phyloP scores from a whole-genome alignment of 2,329 filamentous ascomycete species.

The Cladosporium oxysporum region DNA sequence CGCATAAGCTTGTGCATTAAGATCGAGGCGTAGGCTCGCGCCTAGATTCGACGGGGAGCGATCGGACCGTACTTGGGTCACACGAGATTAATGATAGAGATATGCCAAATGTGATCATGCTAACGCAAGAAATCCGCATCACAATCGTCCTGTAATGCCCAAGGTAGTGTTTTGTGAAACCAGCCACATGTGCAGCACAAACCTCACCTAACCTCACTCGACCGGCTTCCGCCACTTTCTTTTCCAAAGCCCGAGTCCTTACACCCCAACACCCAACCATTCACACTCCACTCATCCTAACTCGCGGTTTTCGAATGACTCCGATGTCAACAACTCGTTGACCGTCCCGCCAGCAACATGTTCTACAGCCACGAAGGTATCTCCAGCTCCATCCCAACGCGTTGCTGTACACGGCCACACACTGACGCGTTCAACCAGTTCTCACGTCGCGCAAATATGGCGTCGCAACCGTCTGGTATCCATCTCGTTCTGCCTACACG shows the following conservation, averaged over 20 bases:
- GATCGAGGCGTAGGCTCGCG: constrained; percentile 4
- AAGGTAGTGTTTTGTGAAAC: background rate
- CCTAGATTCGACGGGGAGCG: background rate
- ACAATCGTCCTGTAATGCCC: background rate
- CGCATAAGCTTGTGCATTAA: background rate
- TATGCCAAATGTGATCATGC: constrained; percentile 14
- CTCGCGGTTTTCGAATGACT: background rate
- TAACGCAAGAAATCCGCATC: background rate
- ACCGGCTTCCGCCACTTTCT: background rate
- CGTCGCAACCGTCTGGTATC: constrained; percentile 90
- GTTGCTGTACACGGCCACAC: background rate
- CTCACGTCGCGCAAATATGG: constrained; percentile 86
- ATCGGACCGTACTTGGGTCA: background rate
- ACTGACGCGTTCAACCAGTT: constrained; percentile 49
- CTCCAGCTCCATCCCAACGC: constrained; percentile 33
- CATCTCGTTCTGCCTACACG: constrained; percentile 10
- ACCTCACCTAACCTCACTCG: constrained; percentile 5
- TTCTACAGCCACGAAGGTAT: constrained; percentile 95
- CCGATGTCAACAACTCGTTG: background rate
- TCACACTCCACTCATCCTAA: background rate
- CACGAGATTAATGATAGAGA: constrained; percentile 19
- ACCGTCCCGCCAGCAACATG: constrained; percentile 57
- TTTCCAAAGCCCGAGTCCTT: background rate
- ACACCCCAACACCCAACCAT: background rate
- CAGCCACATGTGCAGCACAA: background rate